Conservation (phyloP, 192 early-diverging fungal genomes). For the Lunasporangiospora selenospora region DNA sequence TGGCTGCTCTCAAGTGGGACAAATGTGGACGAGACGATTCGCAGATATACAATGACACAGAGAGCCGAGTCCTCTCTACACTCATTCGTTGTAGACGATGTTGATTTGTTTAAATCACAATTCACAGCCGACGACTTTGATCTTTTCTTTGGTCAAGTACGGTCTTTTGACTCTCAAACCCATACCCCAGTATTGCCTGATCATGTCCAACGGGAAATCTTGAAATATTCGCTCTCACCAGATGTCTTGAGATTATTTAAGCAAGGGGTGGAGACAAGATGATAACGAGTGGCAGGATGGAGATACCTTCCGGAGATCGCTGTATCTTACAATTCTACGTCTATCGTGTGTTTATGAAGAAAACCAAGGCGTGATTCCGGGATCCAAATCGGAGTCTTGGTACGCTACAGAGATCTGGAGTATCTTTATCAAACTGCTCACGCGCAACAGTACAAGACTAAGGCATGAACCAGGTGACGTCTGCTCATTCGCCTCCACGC, state of each 20-base stretch:
- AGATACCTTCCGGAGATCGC: not conserved
- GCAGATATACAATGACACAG: not conserved
- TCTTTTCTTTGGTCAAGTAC: no score
- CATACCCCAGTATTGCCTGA: not conserved
- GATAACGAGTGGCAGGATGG: not conserved
- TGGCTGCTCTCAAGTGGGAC: not conserved
- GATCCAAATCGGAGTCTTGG: not conserved
- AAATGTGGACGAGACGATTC: not conserved
- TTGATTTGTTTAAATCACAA: no score
- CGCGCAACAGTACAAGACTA: not conserved
- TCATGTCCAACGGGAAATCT: no score
- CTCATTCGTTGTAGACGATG: conserved; percentile 4
- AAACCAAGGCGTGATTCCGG: not conserved
- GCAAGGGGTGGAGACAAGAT: no score
- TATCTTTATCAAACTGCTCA: not conserved
- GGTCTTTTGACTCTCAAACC: no score
- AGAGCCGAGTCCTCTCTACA: not conserved
- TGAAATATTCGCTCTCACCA: no score
- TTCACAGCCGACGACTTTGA: no score
- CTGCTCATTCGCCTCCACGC: not conserved
- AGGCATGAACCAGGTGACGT: not conserved
- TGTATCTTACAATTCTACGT: not conserved
- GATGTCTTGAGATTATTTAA: no score
- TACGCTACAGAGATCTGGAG: conserved; percentile 1
- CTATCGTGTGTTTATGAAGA: not conserved